Evolutionary conservation across 768 basidiomycete species (phyloP), one percentile per base, ranked within the genome.

Genomic region (Russula sp.): DNA sequence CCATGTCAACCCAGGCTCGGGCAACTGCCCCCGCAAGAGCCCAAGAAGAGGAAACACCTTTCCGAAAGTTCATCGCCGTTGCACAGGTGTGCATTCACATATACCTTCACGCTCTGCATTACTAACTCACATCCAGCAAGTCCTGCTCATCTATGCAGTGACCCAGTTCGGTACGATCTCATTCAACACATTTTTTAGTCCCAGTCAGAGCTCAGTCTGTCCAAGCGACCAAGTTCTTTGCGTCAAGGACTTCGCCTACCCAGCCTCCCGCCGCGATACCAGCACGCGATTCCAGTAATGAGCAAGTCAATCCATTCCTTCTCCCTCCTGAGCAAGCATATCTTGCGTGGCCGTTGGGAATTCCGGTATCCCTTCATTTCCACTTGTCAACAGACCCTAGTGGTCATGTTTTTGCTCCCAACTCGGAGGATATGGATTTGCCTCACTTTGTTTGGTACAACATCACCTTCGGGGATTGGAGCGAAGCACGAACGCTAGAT

Each of bases 361-460:
- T 84, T 57, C 74, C 77, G 3, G 73, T 92, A 9, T 81, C 87
- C 49, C 85, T 91, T 82, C 81, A 92, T 62, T 82, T 92, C 4
- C 82, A 86, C 70, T 74, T 94, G 39, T 84, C 91, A 20, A 88
- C 87, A 0, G 84, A 84, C 2, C 84, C 84, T 1, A 77, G 72
- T 6, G 82, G 79, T 7, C 82, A 87, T 67, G 79, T 86, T 8
- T 89, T 89, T 75, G 76, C 78, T 13, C 74, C 74, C 40, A 78
- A 79, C 60, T 73, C 82, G 55, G 75, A 76, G 42, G 81, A 82
- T 45, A 78, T 75, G 58, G 74, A 71, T 31, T 75, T 92, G 42
- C 89, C 89, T 6, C 79, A 79, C 64, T 86, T 91, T 64, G 78
- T 85, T 20, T 94, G 91, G 91, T 75, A 84, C 37, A 85, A 91